Base-by-base conservation (phyloP, 306 rosid species). In the Astragalus membranaceus region DNA sequence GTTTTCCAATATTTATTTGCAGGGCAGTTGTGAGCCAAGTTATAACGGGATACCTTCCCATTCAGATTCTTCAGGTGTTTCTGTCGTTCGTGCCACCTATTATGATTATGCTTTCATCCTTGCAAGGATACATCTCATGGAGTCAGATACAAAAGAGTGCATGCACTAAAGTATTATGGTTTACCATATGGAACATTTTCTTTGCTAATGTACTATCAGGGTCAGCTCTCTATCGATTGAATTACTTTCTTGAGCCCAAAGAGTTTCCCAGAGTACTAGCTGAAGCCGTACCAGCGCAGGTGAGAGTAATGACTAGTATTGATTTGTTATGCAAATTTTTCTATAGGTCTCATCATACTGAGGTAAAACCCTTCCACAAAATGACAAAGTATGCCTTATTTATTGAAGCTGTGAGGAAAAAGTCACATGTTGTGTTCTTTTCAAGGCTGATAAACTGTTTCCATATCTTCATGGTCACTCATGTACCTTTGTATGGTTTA, bases 1-100 rank as follows among this genome's bases (percentile, higher is more conserved):
- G 58, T 16, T 73, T 73, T 16, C 58, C 30, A 26, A 56, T 60
- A 50, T 66, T 23, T 60, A 26, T 48, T 77, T 87, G 69, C 96
- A 92, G 97, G 70, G 60, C 86, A 67, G 46, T 87, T 69, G 89
- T 89, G 59, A 87, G 82, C 83, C 70, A 82, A 81, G 88, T 89
- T 75, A 83, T 92, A 77, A 89, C 96, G 5, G 97, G 97, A 68
- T 88, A 87, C 78, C 93, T 92, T 80, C 96, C 97, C 35, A 89
- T 89, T 81, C 88, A 77, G 77, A 87, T 92, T 77, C 96, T 92
- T 60, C 82, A 84, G 53, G 39, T 65, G 57, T 89, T 78, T 80
- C 62, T 85, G 62, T 75, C 64, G n/a, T 63, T 73, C 33, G 88
- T 92, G 66, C 96, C 96, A 41, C 88, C 93, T 54, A 16, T 84